Percentiles rank a stretch among this genome's conserved stretches.
Evolutionary conservation across 768 basidiomycete species (phyloP).

Genomic region (Mycena rosella): DNA sequence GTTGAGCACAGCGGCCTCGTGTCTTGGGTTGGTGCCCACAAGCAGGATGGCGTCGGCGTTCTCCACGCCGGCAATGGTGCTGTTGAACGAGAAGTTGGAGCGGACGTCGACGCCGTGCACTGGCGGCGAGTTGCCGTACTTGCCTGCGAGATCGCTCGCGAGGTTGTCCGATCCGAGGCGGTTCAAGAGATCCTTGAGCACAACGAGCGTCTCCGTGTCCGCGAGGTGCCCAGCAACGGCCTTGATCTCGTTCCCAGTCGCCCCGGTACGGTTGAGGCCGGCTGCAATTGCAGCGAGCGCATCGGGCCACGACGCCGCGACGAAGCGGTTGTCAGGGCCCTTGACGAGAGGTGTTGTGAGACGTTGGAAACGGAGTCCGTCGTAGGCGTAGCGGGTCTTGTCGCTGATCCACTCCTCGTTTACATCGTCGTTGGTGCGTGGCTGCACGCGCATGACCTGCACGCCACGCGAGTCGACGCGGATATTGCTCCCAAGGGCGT

Average conservation of each 20-base stretch:
- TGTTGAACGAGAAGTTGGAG: conserved; percentile 97
- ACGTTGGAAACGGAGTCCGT: conserved; percentile 95
- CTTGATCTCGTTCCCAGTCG: conserved; percentile 92
- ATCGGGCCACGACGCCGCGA: conserved; percentile 91
- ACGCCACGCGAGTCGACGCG: conserved; percentile 95
- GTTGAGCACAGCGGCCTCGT: conserved; percentile 97
- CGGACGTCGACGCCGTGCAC: conserved; percentile 90
- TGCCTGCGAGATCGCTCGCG: conserved; percentile 75
- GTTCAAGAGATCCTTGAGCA: conserved; percentile 94
- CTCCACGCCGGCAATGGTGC: conserved; percentile 91
- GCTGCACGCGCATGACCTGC: conserved; percentile 97
- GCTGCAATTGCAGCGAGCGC: conserved; percentile 82
- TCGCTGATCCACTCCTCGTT: conserved; percentile 99
- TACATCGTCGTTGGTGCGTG: conserved; percentile 95
- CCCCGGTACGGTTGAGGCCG: conserved; percentile 86
- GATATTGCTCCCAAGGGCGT: conserved; percentile 97
- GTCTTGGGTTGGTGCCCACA: conserved; percentile 96
- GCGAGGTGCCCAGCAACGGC: conserved; percentile 94
- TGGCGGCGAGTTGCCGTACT: conserved; percentile 70
- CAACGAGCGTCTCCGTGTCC: conserved; percentile 94
- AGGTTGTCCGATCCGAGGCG: conserved; percentile 96
- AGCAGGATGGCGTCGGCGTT: conserved; percentile 93
- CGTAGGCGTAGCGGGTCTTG: conserved; percentile 97
- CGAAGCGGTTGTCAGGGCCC: conserved; percentile 88
- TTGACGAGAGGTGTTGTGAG: conserved; percentile 93